phyloP scores from a whole-genome alignment of 2,329 filamentous ascomycete species.

The Beauveria scarabaeidicola region DNA sequence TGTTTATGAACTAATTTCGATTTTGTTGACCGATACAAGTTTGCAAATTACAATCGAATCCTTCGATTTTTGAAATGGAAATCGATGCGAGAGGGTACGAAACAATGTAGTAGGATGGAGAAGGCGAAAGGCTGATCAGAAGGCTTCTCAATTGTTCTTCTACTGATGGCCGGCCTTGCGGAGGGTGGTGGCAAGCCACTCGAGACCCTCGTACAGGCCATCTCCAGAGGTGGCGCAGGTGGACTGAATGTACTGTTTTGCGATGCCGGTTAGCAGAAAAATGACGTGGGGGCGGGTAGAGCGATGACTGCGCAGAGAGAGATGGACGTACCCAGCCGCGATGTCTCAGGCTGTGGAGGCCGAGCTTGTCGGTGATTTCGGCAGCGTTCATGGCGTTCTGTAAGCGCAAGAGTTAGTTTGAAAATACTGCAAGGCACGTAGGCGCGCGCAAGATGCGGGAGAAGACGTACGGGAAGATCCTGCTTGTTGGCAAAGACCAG shows the following conservation, averaged over 20 bases:
- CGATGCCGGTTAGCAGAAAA: conserved; percentile 12
- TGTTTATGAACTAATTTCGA: conserved; percentile 45
- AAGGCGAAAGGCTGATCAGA: conserved; percentile 23
- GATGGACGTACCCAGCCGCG: conserved; percentile 82
- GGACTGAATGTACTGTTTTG: conserved; percentile 87
- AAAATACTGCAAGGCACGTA: conserved; percentile 1
- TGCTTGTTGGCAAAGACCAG: conserved; percentile 99
- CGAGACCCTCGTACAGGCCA: conserved; percentile 98
- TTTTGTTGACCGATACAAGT: conserved; percentile 43
- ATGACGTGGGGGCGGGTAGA: background rate
- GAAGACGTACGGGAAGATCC: conserved; percentile 78
- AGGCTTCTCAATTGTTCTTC: conserved; percentile 27
- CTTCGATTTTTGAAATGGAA: conserved; percentile 31
- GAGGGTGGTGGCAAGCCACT: conserved; percentile 80
- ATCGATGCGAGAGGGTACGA: conserved; percentile 32
- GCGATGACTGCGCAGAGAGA: background rate
- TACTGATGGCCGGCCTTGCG: conserved; percentile 64
- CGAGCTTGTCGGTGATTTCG: conserved; percentile 99
- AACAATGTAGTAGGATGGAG: conserved; percentile 30
- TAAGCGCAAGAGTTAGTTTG: conserved; percentile 15
- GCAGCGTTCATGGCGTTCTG: conserved; percentile 99
- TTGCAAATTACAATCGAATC: conserved; percentile 52
- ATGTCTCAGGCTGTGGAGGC: conserved; percentile 97
- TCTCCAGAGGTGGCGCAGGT: conserved; percentile 98
- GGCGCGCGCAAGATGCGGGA: conserved; percentile 1